Conservation (phyloP, 257 asterid genomes). For the Solanum bukasovii region DNA sequence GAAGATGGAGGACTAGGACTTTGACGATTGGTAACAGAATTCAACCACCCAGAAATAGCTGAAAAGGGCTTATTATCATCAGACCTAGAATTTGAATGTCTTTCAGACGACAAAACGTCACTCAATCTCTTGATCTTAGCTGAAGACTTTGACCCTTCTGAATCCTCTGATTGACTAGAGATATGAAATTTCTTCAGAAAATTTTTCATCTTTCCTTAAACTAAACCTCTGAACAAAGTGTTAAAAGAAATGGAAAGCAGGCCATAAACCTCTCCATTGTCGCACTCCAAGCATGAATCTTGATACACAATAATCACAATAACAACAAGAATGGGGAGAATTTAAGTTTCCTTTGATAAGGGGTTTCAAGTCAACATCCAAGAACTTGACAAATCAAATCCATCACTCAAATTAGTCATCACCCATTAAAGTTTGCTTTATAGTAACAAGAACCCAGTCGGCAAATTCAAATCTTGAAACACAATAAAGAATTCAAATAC, state of each 20-base stretch:
- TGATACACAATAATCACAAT: constrained; percentile 12
- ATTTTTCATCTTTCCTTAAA: constrained; percentile 48
- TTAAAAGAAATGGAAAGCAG: constrained; percentile 31
- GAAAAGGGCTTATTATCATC: constrained; percentile 60
- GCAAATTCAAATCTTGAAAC: neutral
- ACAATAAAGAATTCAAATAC: neutral
- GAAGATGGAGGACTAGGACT: constrained; percentile 67
- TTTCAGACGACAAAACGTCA: constrained; percentile 37
- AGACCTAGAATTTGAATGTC: neutral
- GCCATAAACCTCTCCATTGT: constrained; percentile 51
- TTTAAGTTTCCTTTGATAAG: neutral
- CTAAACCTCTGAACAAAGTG: constrained; percentile 13
- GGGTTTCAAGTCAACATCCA: constrained; percentile 28
- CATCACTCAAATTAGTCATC: constrained; percentile 2
- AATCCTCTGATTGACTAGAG: constrained; percentile 62
- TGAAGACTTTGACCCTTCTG: constrained; percentile 60
- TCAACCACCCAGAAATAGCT: constrained; percentile 86
- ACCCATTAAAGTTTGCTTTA: constrained; percentile 12
- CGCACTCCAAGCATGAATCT: constrained; percentile 41
- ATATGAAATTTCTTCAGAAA: constrained; percentile 75
- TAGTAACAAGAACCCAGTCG: neutral
- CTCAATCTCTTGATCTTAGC: constrained; percentile 38
- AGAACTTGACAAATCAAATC: neutral
- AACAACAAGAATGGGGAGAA: constrained; percentile 3
- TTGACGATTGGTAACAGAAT: constrained; percentile 52